These are phyloP conservation scores for Volvox reticuliferus DNA, from an alignment of 139 green algal genomes.

Conservation along the genomic window DNA sequence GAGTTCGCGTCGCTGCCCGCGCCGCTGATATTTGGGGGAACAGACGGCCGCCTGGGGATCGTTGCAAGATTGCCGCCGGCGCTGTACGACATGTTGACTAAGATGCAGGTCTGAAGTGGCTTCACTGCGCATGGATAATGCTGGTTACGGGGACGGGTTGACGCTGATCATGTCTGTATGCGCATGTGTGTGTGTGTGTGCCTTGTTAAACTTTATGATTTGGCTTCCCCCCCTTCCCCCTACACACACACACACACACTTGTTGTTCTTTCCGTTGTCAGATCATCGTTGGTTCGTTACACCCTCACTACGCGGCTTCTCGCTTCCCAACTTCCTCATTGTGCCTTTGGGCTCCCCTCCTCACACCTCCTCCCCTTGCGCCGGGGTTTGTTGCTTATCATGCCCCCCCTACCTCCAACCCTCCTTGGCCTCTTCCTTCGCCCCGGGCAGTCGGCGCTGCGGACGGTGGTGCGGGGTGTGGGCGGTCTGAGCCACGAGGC, in stretches of 20 bases:
- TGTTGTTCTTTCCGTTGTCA: too few relatives aligned
- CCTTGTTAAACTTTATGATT: too few relatives aligned
- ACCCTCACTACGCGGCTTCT: neutral
- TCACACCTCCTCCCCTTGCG: neutral
- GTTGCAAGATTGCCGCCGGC: slow-evolving; percentile 83
- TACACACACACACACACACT: too few relatives aligned
- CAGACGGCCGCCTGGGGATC: slow-evolving; percentile 93
- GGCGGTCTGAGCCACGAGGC: slow-evolving; percentile 88
- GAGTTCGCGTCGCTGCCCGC: slow-evolving; percentile 78
- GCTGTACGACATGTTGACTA: slow-evolving; percentile 78
- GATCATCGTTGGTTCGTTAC: neutral
- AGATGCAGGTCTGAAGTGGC: slow-evolving; percentile 74
- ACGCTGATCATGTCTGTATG: too few relatives aligned
- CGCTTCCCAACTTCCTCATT: neutral
- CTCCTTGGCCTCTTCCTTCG: neutral
- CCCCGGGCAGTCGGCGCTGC: slow-evolving; percentile 49
- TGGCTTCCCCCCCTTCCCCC: too few relatives aligned
- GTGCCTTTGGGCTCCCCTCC: too few relatives aligned
- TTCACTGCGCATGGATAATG: too few relatives aligned
- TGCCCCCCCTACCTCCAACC: neutral
- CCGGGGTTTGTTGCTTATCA: neutral
- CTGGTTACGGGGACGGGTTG: too few relatives aligned
- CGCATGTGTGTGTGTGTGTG: too few relatives aligned
- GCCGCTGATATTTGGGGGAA: slow-evolving; percentile 89
- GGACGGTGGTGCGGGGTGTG: slow-evolving; percentile 76